These are phyloP conservation scores for Colletotrichum costaricense DNA, from an alignment of 2,329 filamentous ascomycete species.

Conservation along the genomic window DNA sequence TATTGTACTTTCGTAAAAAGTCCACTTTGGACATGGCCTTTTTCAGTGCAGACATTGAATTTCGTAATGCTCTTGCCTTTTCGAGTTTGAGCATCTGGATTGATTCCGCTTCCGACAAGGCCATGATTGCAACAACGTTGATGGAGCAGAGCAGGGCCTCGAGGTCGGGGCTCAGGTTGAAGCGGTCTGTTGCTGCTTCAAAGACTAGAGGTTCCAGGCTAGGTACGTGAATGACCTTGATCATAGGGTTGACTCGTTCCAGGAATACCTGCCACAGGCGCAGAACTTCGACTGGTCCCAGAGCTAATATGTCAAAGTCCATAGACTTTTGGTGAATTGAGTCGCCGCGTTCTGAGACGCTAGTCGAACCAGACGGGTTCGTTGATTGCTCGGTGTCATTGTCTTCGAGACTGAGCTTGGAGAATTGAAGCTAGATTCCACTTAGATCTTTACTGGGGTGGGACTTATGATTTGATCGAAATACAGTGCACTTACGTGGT, in stretches of 20 bases:
- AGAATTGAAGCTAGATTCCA: conserved; percentile 14
- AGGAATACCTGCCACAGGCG: conserved; percentile 80
- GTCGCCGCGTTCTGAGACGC: neutral
- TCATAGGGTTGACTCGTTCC: conserved; percentile 78
- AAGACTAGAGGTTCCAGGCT: conserved; percentile 52
- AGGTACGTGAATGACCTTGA: conserved; percentile 79
- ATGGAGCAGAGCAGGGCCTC: conserved; percentile 74
- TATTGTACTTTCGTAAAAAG: conserved; percentile 69
- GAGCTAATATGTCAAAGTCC: conserved; percentile 24
- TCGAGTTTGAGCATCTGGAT: conserved; percentile 59
- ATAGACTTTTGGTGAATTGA: neutral
- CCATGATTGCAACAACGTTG: conserved; percentile 69
- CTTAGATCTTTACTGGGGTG: too few species aligned
- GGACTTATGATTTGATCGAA: neutral
- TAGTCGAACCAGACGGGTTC: neutral
- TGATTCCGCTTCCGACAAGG: conserved; percentile 68
- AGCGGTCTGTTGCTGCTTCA: conserved; percentile 42
- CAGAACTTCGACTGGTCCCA: conserved; percentile 44
- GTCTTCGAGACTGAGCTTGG: conserved; percentile 1
- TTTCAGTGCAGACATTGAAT: conserved; percentile 62
- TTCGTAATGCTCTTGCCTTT: conserved; percentile 59
- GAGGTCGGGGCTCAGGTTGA: conserved; percentile 33
- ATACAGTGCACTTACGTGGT: conserved; percentile 57
- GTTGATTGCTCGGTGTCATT: neutral
- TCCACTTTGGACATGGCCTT: conserved; percentile 60